Conservation (phyloP, 371 early-diverging fungal species). For the Parasitella parasitica region DNA sequence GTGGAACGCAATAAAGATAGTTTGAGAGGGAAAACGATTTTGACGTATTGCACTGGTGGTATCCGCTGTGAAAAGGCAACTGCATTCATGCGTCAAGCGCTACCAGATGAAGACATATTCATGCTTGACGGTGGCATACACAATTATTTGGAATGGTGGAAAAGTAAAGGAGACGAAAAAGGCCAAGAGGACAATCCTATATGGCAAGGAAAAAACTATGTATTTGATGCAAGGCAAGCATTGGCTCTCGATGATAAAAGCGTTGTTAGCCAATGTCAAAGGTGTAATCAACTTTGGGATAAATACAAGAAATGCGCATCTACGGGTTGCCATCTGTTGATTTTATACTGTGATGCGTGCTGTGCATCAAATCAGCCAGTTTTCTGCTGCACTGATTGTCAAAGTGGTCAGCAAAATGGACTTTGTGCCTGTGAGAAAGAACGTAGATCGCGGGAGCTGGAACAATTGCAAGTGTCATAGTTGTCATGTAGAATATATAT, state of each 20-base stretch:
- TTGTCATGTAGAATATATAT: too few relatives aligned
- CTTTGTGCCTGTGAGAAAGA: slow-evolving; percentile 39
- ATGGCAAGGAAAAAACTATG: slow-evolving; percentile 71
- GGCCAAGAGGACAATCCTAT: slow-evolving; percentile 13
- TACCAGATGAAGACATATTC: slow-evolving; percentile 46
- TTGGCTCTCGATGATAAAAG: slow-evolving; percentile 10
- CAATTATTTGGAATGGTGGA: slow-evolving; percentile 73
- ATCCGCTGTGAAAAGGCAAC: slow-evolving; percentile 69
- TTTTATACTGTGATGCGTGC: slow-evolving; percentile 37
- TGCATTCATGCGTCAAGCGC: slow-evolving; percentile 55
- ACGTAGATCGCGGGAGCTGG: slow-evolving; percentile 28
- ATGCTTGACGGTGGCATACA: slow-evolving; percentile 82
- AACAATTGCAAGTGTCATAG: background rate
- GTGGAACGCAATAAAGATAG: slow-evolving; percentile 52
- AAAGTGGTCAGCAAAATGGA: slow-evolving; percentile 13
- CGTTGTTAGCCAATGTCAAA: slow-evolving; percentile 34
- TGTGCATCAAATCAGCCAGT: background rate
- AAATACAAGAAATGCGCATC: slow-evolving; percentile 42
- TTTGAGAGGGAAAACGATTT: slow-evolving; percentile 53
- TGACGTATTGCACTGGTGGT: slow-evolving; percentile 75
- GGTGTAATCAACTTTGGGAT: slow-evolving; percentile 38
- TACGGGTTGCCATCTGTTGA: slow-evolving; percentile 34
- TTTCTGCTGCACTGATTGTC: slow-evolving; percentile 41
- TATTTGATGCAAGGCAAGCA: slow-evolving; percentile 73
- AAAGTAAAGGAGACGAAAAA: slow-evolving; percentile 10